Evolutionary conservation across 768 basidiomycete species (phyloP).

Genomic region (Sporobolomyces roseus): DNA sequence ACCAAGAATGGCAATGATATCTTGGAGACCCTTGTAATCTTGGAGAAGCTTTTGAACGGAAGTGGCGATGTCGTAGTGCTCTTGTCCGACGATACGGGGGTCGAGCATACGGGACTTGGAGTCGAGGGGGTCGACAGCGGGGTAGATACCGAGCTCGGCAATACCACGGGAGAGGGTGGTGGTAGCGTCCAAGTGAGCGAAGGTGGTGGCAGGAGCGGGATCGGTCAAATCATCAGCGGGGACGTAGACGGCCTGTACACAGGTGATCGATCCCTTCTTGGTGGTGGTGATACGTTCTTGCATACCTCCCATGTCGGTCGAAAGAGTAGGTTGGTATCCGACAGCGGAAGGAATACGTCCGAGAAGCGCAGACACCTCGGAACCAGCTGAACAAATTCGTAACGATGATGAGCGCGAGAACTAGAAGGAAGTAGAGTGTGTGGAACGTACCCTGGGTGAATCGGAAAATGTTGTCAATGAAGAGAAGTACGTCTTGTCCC

Average conservation of each 20-base stretch:
- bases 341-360: conserved; percentile 99
- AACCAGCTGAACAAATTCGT: conserved; percentile 63
- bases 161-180: conserved; percentile 99
- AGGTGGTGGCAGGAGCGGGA: conserved; percentile 98
- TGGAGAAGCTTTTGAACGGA: conserved; percentile 94
- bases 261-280: conserved; percentile 99
- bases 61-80: conserved; percentile 95
- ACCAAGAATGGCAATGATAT: conserved; percentile 99
- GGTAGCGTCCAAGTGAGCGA: conserved; percentile 99
- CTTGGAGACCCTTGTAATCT: conserved; percentile 57
- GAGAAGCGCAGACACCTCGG: conserved; percentile 97
- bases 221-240: conserved; percentile 99
- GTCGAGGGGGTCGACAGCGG: conserved; percentile 98
- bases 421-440: background rate
- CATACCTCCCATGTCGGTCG: conserved; percentile 99
- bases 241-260: conserved; percentile 99
- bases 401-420: background rate
- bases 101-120: conserved; percentile 99
- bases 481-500: conserved; percentile 99
- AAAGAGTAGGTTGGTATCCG: conserved; percentile 99
- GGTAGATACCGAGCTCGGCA: conserved; percentile 82
- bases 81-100: conserved; percentile 91
- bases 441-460: conserved; percentile 72
- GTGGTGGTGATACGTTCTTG: conserved; percentile 98
- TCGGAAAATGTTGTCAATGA: conserved; percentile 99